Conservation (phyloP, 2,329 filamentous ascomycete genomes). For the Teratosphaeria epicoccoides region DNA sequence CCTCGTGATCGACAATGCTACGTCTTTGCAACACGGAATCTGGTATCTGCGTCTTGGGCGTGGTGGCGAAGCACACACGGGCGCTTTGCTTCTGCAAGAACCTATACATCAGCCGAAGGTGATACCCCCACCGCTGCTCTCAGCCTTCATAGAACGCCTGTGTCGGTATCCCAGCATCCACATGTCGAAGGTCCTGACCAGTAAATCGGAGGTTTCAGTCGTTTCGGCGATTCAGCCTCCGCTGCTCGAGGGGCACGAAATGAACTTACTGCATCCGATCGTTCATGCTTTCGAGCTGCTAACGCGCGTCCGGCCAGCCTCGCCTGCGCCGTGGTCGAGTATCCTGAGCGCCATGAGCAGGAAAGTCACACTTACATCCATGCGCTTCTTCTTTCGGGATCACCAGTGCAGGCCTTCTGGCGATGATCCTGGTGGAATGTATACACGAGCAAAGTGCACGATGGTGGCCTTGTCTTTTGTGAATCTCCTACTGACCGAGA, state of each 20-base stretch:
- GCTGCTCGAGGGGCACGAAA: not conserved
- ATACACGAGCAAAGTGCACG: constrained; percentile 4
- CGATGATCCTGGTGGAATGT: not conserved
- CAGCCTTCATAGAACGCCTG: constrained; percentile 44
- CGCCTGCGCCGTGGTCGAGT: constrained; percentile 16
- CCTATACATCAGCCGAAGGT: not conserved
- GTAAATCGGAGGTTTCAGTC: not conserved
- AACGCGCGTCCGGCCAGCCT: constrained; percentile 6
- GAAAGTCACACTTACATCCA: constrained; percentile 7
- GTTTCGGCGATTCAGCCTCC: not conserved
- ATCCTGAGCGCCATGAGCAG: constrained; percentile 17
- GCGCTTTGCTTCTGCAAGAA: not conserved
- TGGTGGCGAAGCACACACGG: not conserved
- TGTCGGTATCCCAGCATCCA: constrained; percentile 33
- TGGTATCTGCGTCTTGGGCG: constrained; percentile 33
- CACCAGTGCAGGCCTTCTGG: not conserved
- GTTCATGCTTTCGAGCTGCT: constrained; percentile 21
- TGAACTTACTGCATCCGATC: constrained; percentile 11
- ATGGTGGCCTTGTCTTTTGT: constrained; percentile 15
- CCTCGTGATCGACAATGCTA: constrained; percentile 46
- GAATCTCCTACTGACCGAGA: constrained; percentile 7
- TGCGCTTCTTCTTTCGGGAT: constrained; percentile 3
- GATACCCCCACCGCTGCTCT: constrained; percentile 32
- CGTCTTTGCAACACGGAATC: constrained; percentile 37
- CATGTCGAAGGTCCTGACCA: constrained; percentile 15